A percentile compares a stretch with the other conserved stretches of the same genome.
phyloP scores from a whole-genome alignment of 2,329 filamentous ascomycete species.

The Dissoconium aciculare region DNA sequence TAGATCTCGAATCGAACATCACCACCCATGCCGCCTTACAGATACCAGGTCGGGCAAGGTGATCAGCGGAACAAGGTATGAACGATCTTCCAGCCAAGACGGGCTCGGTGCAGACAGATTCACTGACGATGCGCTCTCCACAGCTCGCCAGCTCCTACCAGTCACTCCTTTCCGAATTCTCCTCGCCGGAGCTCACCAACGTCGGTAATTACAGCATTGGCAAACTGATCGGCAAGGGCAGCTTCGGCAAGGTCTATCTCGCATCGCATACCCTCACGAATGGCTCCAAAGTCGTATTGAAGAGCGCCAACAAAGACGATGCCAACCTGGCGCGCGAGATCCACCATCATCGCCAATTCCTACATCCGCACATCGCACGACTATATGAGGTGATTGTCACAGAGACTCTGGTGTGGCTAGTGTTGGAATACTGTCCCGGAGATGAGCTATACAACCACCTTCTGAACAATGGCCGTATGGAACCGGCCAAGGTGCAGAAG shows the following conservation, averaged over 20 bases:
- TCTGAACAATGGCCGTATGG: conserved; percentile 68
- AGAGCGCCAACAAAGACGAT: conserved; percentile 92
- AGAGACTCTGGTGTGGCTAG: conserved; percentile 86
- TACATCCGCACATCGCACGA: conserved; percentile 91
- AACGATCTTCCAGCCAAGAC: background rate
- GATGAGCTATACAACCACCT: conserved; percentile 97
- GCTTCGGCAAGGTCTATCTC: conserved; percentile 95
- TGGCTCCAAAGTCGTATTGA: conserved; percentile 97
- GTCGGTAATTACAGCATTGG: conserved; percentile 94
- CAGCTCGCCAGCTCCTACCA: conserved; percentile 96
- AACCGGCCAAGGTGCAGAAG: conserved; percentile 76
- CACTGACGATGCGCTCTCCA: conserved; percentile 6
- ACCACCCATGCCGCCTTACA: conserved; percentile 22
- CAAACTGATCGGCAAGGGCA: conserved; percentile 86
- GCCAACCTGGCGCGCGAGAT: conserved; percentile 93
- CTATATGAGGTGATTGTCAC: conserved; percentile 98
- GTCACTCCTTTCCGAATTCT: conserved; percentile 92
- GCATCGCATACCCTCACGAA: conserved; percentile 95
- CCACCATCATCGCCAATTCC: conserved; percentile 93
- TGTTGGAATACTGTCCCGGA: conserved; percentile 88
- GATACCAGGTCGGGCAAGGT: conserved; percentile 22
- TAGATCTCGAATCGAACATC: too few species aligned
- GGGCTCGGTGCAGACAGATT: conserved; percentile 2
- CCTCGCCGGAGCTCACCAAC: conserved; percentile 72
- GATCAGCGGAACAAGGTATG: conserved; percentile 24